Percentiles rank a stretch among this genome's conserved stretches.
Evolutionary conservation across 139 green algal species (phyloP).

Genomic region (Volvox africanus): DNA sequence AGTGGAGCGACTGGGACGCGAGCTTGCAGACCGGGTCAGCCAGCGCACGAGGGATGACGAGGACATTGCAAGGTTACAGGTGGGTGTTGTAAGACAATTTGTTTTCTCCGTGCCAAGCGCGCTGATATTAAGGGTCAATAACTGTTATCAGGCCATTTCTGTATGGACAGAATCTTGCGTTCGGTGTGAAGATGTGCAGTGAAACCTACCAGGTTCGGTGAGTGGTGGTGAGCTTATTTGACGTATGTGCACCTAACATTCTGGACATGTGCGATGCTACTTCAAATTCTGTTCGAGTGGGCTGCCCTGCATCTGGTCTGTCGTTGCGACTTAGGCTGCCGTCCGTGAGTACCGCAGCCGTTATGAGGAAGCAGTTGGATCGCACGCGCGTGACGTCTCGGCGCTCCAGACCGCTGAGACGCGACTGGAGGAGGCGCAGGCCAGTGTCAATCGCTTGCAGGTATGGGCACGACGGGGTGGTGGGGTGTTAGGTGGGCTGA

Average conservation of each 20-base stretch:
- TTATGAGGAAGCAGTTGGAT: constrained; percentile 56
- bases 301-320: no score
- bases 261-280: no score
- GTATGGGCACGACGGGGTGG: not conserved
- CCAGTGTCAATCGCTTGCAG: constrained; percentile 5
- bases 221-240: no score
- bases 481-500: not conserved
- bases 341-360: constrained; percentile 53
- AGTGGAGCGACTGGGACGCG: not conserved
- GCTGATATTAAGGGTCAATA: no score
- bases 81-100: not conserved
- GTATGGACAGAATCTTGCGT: no score
- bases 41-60: constrained; percentile 35
- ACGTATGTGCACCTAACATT: no score
- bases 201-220: no score
- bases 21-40: constrained; percentile 34
- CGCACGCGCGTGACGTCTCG: constrained; percentile 53
- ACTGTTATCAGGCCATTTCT: no score
- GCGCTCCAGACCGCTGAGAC: constrained; percentile 50
- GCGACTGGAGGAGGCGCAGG: constrained; percentile 44
- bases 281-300: no score
- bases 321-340: not conserved
- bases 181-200: no score
- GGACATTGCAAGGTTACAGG: constrained; percentile 41
- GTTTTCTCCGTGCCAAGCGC: no score